Base-by-base conservation (phyloP, 208 protist genomes). In the Herpetomonas tarakana region DNA sequence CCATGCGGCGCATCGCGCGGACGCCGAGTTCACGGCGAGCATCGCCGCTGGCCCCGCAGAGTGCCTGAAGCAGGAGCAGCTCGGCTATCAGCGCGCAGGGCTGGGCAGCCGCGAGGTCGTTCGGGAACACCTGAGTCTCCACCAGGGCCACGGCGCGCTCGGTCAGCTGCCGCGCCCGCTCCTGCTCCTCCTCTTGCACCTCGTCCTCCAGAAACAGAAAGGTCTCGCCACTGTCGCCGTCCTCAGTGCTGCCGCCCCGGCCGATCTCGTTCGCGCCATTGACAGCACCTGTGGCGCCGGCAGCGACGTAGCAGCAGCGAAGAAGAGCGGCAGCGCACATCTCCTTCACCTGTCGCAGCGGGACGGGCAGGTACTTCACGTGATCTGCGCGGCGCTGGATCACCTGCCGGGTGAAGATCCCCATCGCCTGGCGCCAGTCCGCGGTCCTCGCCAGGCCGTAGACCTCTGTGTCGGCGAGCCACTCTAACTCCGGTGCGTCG, bases 391-490 rank as follows among this genome's bases (percentile, higher is more conserved):
- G 54, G 1, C 86, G 76, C 6, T 62, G 53, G 19, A 0, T 26
- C 28, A 88, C 76, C 16, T 76, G 65, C 18, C 73, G 63, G 19
- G 71, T 26, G 41, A 77, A 93, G 24, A 84, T 74, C 7, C 25
- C 19, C 12, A 88, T 39, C 7, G 86, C 86, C 27, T 57, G 21
- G n/a, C 63, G 27, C 66, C 69, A 81, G 52, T 74, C 55, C 2
- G 31, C 50, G 2, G 69, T 76, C 0, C 52, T 64, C 12, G 75
- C 65, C 26, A 93, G 60, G 6, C 58, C 59, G 68, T 93, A 91
- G 6, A 93, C 65, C 27, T 84, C 65, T 0, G 87, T 88, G 63
- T 93, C 83, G 6, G 71, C 45, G 2, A 93, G 62, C 83, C 82
- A 91, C 61, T 76, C 71, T 56, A 81, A 58, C 62, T 93, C 87